These are phyloP conservation scores for Ochromonas danica DNA, from an alignment of 108 stramenopile genomes.

Conservation along the genomic window DNA sequence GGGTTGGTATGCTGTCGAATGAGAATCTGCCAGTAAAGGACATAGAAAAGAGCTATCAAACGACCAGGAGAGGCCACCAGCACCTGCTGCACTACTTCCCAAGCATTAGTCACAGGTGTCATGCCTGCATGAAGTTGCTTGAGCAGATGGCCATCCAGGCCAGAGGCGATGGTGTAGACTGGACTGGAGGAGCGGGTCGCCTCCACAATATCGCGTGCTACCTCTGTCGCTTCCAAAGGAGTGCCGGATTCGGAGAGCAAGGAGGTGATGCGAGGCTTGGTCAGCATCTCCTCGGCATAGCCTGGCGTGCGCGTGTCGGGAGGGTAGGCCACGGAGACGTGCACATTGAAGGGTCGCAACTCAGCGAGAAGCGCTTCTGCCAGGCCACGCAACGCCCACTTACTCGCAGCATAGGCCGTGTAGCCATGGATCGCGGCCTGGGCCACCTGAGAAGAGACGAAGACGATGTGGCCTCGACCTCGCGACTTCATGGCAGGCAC, in stretches of 20 bases:
- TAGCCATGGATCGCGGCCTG: slow-evolving; percentile 44
- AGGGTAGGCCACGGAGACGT: slow-evolving; percentile 80
- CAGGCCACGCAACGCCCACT: slow-evolving; percentile 51
- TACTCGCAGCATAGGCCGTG: slow-evolving; percentile 48
- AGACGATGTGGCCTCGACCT: slow-evolving; percentile 37
- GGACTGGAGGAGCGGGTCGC: background rate
- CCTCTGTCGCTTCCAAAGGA: background rate
- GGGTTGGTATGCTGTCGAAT: too few relatives aligned
- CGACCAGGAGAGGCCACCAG: background rate
- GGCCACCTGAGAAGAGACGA: slow-evolving; percentile 42
- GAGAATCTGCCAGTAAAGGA: slow-evolving; percentile 17
- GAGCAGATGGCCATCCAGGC: slow-evolving; percentile 2
- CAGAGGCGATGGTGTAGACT: background rate
- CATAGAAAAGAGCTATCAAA: background rate
- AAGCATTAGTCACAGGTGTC: slow-evolving; percentile 2
- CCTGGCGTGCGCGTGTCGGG: slow-evolving; percentile 97
- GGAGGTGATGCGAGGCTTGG: slow-evolving; percentile 12
- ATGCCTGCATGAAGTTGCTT: slow-evolving; percentile 33
- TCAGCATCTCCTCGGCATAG: slow-evolving; percentile 58
- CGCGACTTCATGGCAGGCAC: slow-evolving; percentile 64
- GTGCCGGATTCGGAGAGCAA: background rate
- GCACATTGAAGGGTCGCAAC: slow-evolving; percentile 45
- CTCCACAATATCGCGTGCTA: background rate
- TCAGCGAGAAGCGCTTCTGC: slow-evolving; percentile 53
- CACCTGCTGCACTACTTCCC: slow-evolving; percentile 15